Conservation (phyloP, 1,284 basidiomycete species). For the Apiotrichum gracile region DNA sequence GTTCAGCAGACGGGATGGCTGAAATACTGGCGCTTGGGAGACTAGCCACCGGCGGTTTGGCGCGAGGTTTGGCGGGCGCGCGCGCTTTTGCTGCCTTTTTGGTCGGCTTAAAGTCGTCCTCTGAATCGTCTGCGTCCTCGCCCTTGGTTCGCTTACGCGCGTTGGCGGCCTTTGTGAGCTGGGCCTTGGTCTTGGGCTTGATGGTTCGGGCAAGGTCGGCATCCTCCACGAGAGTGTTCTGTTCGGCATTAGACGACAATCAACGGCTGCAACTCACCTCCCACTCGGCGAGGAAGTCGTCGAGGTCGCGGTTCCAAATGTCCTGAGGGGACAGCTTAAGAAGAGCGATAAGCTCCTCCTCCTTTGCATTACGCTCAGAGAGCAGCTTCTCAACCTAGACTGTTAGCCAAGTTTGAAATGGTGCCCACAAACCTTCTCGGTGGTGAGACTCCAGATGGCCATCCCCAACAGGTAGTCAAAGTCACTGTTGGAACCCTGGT, state of each 20-base stretch:
- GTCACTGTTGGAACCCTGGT: conserved; percentile 58
- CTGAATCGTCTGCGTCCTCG: conserved; percentile 57
- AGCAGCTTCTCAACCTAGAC: conserved; percentile 63
- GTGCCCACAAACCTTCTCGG: conserved; percentile 64
- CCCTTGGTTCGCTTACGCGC: conserved; percentile 52
- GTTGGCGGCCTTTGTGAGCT: conserved; percentile 56
- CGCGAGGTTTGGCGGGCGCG: conserved; percentile 30
- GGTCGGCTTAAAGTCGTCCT: conserved; percentile 63
- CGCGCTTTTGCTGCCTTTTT: conserved; percentile 54
- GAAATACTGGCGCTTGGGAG: conserved; percentile 18
- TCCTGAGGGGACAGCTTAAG: conserved; percentile 74
- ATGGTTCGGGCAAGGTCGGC: conserved; percentile 55
- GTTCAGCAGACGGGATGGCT: conserved; percentile 1
- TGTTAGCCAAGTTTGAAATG: conserved; percentile 50
- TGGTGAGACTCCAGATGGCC: conserved; percentile 91
- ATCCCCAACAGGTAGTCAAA: conserved; percentile 94
- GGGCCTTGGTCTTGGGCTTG: conserved; percentile 60
- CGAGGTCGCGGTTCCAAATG: conserved; percentile 88
- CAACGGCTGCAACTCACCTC: conserved; percentile 40
- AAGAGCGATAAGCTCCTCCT: conserved; percentile 71
- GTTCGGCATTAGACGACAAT: neutral
- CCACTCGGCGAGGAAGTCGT: conserved; percentile 78
- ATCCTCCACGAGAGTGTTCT: conserved; percentile 60
- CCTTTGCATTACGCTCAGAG: conserved; percentile 74
- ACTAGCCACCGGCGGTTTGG: conserved; percentile 33